These are phyloP conservation scores for Fusarium sacchari DNA, from an alignment of 2,329 filamentous ascomycete genomes.

Conservation along the genomic window DNA sequence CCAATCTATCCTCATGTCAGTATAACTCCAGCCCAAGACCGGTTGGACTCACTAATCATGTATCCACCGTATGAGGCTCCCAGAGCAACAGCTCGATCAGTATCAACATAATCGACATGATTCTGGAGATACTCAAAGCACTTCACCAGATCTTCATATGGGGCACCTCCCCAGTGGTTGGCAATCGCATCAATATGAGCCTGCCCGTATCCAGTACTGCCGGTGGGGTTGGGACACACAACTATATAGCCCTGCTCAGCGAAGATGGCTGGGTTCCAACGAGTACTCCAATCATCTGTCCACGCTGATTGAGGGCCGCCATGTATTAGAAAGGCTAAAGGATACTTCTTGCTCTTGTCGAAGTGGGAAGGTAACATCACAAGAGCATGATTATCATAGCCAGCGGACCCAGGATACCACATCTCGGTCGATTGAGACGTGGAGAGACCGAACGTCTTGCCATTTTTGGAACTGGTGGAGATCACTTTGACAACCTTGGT, in stretches of 20 bases:
- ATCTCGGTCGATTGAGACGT: slow-evolving; percentile 72
- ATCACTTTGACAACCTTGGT: slow-evolving; percentile 54
- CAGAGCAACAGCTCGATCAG: slow-evolving; percentile 73
- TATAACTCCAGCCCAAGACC: too few relatives aligned
- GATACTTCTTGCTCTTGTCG: slow-evolving; percentile 76
- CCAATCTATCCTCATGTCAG: slow-evolving; percentile 69
- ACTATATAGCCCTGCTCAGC: slow-evolving; percentile 89
- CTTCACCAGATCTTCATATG: slow-evolving; percentile 83
- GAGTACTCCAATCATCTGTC: slow-evolving; percentile 79
- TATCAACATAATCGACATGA: slow-evolving; percentile 75
- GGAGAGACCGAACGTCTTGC: slow-evolving; percentile 73
- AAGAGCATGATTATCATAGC: slow-evolving; percentile 75
- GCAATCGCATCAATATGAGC: slow-evolving; percentile 79
- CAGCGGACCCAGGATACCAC: slow-evolving; percentile 73
- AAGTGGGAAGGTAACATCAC: slow-evolving; percentile 74
- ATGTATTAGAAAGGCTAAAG: slow-evolving; percentile 82
- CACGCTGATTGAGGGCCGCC: slow-evolving; percentile 84
- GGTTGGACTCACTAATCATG: slow-evolving; percentile 71
- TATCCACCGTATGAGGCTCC: slow-evolving; percentile 81
- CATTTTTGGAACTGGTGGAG: slow-evolving; percentile 73
- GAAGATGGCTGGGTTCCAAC: slow-evolving; percentile 88
- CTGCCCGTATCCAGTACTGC: slow-evolving; percentile 85
- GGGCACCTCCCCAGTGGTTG: slow-evolving; percentile 84
- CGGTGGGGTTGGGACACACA: slow-evolving; percentile 84
- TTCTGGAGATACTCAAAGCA: slow-evolving; percentile 78